Conservation (phyloP, 176 grass and related monocot genomes). For the Phoenix dactylifera region DNA sequence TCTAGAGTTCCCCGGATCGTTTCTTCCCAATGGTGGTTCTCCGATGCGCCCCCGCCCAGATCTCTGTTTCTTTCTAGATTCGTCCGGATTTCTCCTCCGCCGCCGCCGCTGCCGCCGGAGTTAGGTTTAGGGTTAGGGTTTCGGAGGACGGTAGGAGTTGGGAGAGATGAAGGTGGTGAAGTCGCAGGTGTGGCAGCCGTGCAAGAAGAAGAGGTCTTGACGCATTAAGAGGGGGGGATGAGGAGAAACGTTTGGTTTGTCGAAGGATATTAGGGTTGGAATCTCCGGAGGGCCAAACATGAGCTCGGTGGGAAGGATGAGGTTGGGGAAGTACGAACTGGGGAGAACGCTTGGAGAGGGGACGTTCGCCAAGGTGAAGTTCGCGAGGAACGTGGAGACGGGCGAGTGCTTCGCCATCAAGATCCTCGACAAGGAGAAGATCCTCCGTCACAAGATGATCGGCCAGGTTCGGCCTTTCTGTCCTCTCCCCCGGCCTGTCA, state of each 20-base stretch:
- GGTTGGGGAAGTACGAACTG: conserved; percentile 92
- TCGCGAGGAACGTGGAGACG: conserved; percentile 75
- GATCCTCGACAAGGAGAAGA: conserved; percentile 97
- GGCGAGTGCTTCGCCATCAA: conserved; percentile 86
- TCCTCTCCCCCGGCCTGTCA: conserved; percentile 1
- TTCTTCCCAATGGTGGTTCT: too few relatives aligned
- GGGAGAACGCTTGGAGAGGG: conserved; percentile 85
- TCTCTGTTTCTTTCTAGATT: too few relatives aligned
- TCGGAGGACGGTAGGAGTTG: neutral
- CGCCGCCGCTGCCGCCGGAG: too few relatives aligned
- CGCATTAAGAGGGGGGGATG: too few relatives aligned
- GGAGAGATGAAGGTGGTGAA: conserved; percentile 8
- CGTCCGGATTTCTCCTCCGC: too few relatives aligned
- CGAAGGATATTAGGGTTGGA: too few relatives aligned
- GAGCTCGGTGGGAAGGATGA: conserved; percentile 41
- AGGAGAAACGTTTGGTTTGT: too few relatives aligned
- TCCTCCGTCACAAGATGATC: conserved; percentile 95
- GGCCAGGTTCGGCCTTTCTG: conserved; percentile 29
- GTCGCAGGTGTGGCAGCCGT: conserved; percentile 16
- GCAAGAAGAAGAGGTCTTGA: conserved; percentile 8
- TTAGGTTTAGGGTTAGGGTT: neutral
- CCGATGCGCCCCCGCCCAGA: too few relatives aligned
- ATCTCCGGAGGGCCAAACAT: conserved; percentile 16
- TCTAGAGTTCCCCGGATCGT: too few relatives aligned
- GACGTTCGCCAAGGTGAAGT: conserved; percentile 98